Evolutionary conservation across 2,329 filamentous ascomycete species (phyloP).

Genomic region (Madurella fahalii): DNA sequence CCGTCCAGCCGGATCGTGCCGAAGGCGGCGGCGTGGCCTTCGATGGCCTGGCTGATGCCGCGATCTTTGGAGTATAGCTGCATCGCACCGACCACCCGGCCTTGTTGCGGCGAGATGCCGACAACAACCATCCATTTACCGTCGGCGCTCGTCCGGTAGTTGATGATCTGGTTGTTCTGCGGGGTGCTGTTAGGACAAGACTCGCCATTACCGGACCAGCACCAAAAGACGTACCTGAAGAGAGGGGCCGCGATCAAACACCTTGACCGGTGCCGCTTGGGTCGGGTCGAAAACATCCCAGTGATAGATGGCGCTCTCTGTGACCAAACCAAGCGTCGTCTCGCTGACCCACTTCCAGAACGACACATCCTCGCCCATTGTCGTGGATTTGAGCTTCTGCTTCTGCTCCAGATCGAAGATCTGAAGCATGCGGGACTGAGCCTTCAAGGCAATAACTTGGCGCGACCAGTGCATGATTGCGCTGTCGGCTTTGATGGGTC

Average conservation of each 20-base stretch:
- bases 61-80: slow-evolving; percentile 95
- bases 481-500: slow-evolving; percentile 98
- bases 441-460: slow-evolving; percentile 95
- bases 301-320: slow-evolving; percentile 87
- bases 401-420: slow-evolving; percentile 95
- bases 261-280: slow-evolving; percentile 76
- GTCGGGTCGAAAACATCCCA: slow-evolving; percentile 92
- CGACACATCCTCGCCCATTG: slow-evolving; percentile 94
- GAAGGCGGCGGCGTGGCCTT: slow-evolving; percentile 94
- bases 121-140: slow-evolving; percentile 99
- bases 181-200: slow-evolving; percentile 17
- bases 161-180: slow-evolving; percentile 97
- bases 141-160: slow-evolving; percentile 93
- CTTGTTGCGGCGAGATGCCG: slow-evolving; percentile 89
- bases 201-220: not conserved
- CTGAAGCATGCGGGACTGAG: slow-evolving; percentile 88
- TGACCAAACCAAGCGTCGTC: slow-evolving; percentile 81
- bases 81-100: slow-evolving; percentile 91
- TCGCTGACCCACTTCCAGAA: slow-evolving; percentile 99
- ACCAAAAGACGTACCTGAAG: slow-evolving; percentile 60
- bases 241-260: slow-evolving; percentile 92
- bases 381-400: slow-evolving; percentile 92
- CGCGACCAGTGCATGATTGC: slow-evolving; percentile 99
- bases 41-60: slow-evolving; percentile 95
- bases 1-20: slow-evolving; percentile 85